These are phyloP conservation scores for Omphalea diandra DNA, from an alignment of 441 rosid genomes.

Conservation along the genomic window DNA sequence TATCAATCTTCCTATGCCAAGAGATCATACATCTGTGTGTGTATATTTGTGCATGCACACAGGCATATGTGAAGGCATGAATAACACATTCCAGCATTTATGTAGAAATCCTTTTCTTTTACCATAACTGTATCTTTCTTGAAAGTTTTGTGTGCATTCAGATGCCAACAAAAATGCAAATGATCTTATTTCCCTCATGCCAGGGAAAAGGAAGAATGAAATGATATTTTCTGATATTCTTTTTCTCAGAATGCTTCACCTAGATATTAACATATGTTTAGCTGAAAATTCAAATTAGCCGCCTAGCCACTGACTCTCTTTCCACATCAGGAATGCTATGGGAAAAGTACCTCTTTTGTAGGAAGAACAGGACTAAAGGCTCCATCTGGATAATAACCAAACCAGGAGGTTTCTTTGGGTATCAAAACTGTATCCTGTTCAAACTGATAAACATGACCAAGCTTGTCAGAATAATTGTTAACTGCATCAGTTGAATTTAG, in stretches of 20 bases:
- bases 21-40: neutral
- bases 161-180: neutral
- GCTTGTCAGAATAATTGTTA: slow-evolving; percentile 8
- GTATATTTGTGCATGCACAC: neutral
- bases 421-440: slow-evolving; percentile 67
- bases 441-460: slow-evolving; percentile 49
- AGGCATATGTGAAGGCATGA: no score
- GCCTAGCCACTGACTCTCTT: neutral
- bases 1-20: neutral
- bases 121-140: neutral
- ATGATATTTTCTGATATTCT: neutral
- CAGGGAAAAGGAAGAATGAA: neutral
- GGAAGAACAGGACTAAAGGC: slow-evolving; percentile 51
- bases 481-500: neutral
- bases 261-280: neutral
- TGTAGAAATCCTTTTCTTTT: neutral
- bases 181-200: neutral
- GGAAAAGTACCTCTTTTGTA: slow-evolving; percentile 46
- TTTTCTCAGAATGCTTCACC: neutral
- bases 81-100: neutral
- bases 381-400: slow-evolving; percentile 81
- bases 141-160: neutral
- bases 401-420: slow-evolving; percentile 87
- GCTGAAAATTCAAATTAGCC: neutral
- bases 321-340: neutral